Base-by-base conservation (phyloP, 2,329 filamentous ascomycete species). In the Chrysoporthe cubensis region DNA sequence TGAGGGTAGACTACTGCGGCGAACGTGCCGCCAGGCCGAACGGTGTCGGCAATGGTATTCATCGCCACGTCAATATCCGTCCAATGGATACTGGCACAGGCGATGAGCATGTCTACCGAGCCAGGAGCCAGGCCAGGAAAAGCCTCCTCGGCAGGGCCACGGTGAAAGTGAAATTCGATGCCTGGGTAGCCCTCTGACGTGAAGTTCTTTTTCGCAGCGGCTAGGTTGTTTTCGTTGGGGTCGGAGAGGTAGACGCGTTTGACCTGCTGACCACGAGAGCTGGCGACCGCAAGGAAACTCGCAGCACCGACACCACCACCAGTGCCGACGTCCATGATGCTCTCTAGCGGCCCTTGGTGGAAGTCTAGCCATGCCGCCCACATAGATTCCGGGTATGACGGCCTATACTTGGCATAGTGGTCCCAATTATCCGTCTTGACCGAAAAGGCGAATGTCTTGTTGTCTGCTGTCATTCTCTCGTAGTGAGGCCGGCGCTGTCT, bases 21-120 rank as follows among this genome's bases (percentile, higher is more conserved):
- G 3, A 67, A 61, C 0, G 68, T 69, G 46, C 68, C 68, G n/a
- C 68, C 68, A 9, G 65, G 50, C 48, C 68, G 61, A 11, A 69
- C 52, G n/a, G 63, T 65, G n/a, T 42, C 40, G 40, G 63, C 63
- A 21, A 67, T 46, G 32, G 59, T 67, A 2, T 11, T 46, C 32
- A 65, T 69, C 26, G 68, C 58, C 37, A 32, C 44, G 8, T 64
- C 65, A 34, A 65, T 52, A 37, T 69, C 68, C 8, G 62, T 69
- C 52, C 48, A 69, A 40, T 69, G 68, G 13, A 69, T 60, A 26
- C 65, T 66, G 56, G 61, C 68, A 43, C 68, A 69, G 3, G 68
- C 56, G 21, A 67, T 62, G 34, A 54, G 52, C 68, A 69, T 67
- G 21, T 69, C 68, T 26, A 67, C 44, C 7, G 65, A 67, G 1